Evolutionary conservation across 2,329 filamentous ascomycete species (phyloP).

Genomic region (Fusarium lyarnte): DNA sequence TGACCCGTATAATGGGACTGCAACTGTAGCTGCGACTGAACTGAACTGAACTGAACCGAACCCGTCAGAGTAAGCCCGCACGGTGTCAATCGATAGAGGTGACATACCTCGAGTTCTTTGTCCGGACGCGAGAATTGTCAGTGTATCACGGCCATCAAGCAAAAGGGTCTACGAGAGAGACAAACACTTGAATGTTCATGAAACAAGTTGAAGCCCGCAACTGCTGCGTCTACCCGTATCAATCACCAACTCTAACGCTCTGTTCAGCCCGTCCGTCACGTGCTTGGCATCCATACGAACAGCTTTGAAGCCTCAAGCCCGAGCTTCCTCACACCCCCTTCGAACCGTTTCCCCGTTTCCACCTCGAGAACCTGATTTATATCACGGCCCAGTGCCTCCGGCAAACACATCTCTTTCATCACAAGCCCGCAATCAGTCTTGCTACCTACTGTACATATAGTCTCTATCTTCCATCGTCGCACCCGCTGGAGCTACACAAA

Average conservation of each 20-base stretch:
- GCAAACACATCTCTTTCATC: not conserved
- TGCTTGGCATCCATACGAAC: constrained; percentile 17
- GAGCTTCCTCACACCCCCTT: constrained; percentile 20
- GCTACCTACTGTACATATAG: not conserved
- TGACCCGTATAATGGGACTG: constrained; percentile 9
- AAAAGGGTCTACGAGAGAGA: not conserved
- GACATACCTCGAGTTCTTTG: not conserved
- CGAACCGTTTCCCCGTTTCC: not conserved
- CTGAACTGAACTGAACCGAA: not conserved
- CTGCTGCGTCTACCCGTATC: constrained; percentile 24
- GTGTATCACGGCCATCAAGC: constrained; percentile 3
- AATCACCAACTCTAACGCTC: constrained; percentile 21
- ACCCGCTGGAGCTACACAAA: constrained; percentile 8
- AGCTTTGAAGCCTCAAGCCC: constrained; percentile 15
- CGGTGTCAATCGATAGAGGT: constrained; percentile 25
- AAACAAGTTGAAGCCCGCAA: constrained; percentile 18
- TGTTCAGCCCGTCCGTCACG: constrained; percentile 30
- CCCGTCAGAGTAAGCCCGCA: constrained; percentile 27
- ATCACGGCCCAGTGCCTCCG: constrained; percentile 14
- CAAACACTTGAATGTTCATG: not conserved
- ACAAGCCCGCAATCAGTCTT: not conserved
- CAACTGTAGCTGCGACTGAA: constrained; percentile 3
- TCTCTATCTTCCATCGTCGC: not conserved
- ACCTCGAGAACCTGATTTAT: constrained; percentile 17
- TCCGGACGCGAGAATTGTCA: not conserved